Evolutionary conservation across 2,329 filamentous ascomycete genomes (phyloP).

Genomic region (Fusarium clavum): DNA sequence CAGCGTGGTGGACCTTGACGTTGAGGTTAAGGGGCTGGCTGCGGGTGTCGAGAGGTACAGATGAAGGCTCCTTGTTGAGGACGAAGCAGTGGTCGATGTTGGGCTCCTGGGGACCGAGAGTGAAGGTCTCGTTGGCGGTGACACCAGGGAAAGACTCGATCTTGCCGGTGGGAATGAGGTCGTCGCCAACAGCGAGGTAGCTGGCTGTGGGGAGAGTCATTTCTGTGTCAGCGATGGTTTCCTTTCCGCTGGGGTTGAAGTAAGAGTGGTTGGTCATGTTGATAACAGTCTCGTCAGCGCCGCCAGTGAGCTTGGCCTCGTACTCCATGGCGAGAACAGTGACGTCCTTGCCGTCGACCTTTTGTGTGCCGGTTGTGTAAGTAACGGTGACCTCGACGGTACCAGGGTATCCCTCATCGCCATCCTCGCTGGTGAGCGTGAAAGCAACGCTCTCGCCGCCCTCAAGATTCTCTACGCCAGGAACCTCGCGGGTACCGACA

Average conservation of each 20-base stretch:
- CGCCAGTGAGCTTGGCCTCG: constrained; percentile 82
- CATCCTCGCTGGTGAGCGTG: constrained; percentile 76
- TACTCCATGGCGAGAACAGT: constrained; percentile 88
- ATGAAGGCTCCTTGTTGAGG: constrained; percentile 70
- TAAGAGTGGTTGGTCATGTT: constrained; percentile 97
- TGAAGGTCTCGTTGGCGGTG: constrained; percentile 74
- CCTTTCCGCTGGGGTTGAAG: constrained; percentile 70
- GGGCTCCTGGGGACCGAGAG: constrained; percentile 75
- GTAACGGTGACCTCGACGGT: constrained; percentile 80
- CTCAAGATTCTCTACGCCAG: constrained; percentile 62
- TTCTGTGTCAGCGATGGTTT: constrained; percentile 65
- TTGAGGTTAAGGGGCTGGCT: constrained; percentile 71
- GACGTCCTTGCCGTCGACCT: constrained; percentile 70
- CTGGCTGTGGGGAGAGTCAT: constrained; percentile 74
- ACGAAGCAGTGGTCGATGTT: constrained; percentile 93
- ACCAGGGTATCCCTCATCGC: constrained; percentile 91
- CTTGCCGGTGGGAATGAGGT: constrained; percentile 78
- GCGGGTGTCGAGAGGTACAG: constrained; percentile 75
- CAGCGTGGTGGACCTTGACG: constrained; percentile 78
- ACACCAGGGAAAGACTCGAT: constrained; percentile 75
- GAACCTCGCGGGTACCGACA: constrained; percentile 63
- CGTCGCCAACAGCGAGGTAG: constrained; percentile 79
- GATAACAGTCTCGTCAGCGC: constrained; percentile 88
- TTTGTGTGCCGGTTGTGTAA: constrained; percentile 80
- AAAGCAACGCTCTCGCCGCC: constrained; percentile 77